Evolutionary conservation across 2,329 filamentous ascomycete species (phyloP).

Genomic region (Epichloe coenophiala): DNA sequence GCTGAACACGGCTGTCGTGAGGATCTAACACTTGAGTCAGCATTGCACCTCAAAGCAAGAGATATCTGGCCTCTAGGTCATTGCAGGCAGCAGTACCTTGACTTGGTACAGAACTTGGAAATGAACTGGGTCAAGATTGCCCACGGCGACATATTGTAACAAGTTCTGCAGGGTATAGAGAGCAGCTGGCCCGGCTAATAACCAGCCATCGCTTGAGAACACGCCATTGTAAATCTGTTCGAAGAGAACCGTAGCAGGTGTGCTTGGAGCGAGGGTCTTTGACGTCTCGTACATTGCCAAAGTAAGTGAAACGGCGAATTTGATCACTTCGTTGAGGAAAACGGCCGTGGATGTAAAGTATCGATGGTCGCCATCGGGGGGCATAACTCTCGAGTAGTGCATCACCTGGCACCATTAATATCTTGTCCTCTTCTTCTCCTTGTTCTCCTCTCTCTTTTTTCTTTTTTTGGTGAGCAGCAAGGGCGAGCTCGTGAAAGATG

Average conservation of each 20-base stretch:
- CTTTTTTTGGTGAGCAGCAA: background rate
- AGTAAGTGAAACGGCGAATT: conserved; percentile 73
- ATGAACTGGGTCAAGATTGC: conserved; percentile 81
- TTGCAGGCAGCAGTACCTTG: conserved; percentile 41
- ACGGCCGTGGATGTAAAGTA: conserved; percentile 93
- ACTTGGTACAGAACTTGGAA: conserved; percentile 92
- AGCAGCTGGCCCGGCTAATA: conserved; percentile 74
- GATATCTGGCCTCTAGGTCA: background rate
- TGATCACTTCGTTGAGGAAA: conserved; percentile 84
- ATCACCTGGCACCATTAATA: conserved; percentile 47
- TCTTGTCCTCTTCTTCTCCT: background rate
- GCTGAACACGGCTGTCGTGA: conserved; percentile 80
- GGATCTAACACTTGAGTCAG: conserved; percentile 37
- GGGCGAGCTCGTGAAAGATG: background rate
- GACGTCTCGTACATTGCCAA: conserved; percentile 83
- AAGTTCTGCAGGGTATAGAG: conserved; percentile 88
- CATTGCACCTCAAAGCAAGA: background rate
- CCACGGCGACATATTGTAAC: conserved; percentile 83
- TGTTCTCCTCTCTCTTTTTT: no score
- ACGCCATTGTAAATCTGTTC: conserved; percentile 67
- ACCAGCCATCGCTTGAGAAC: conserved; percentile 88
- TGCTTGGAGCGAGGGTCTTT: conserved; percentile 60
- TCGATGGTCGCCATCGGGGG: conserved; percentile 63
- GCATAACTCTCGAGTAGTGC: conserved; percentile 92
- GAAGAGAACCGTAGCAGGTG: conserved; percentile 68